Percentiles rank a stretch among this genome's conserved stretches.
Evolutionary conservation across 176 grass and related monocot species (phyloP).

Genomic region (Musa troglodytarum): DNA sequence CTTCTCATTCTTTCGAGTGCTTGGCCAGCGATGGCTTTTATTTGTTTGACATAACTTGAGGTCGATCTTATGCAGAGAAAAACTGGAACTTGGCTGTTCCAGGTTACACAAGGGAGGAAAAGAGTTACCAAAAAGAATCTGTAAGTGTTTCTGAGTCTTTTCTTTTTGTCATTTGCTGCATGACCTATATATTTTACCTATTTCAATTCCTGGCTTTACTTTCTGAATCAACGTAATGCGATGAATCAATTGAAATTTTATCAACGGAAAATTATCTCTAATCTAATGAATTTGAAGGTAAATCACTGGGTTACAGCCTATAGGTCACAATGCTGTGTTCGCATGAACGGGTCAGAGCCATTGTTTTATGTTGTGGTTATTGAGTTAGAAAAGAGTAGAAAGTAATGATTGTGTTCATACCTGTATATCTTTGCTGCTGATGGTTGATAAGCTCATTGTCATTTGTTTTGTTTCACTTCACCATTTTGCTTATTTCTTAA

Average conservation of each 20-base stretch:
- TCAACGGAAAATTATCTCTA: neutral
- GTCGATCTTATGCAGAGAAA: constrained; percentile 43
- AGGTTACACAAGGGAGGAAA: constrained; percentile 82
- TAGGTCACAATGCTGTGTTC: neutral
- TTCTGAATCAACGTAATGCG: neutral
- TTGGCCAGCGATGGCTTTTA: constrained; percentile 4
- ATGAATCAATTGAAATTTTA: neutral
- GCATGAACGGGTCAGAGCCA: neutral
- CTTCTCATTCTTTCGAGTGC: neutral
- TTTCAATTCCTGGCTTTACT: neutral
- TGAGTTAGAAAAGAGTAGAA: neutral
- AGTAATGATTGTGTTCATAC: neutral
- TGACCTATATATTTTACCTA: neutral
- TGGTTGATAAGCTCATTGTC: no score
- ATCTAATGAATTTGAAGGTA: neutral
- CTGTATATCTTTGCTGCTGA: neutral
- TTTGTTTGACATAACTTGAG: constrained; percentile 2
- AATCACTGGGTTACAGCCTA: neutral
- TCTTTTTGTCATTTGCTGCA: constrained; percentile 2
- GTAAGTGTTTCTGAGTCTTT: constrained; percentile 41
- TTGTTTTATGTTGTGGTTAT: neutral
- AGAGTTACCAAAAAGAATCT: constrained; percentile 58
- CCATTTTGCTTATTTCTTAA: no score
- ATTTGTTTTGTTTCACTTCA: no score
- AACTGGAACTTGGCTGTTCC: constrained; percentile 79